A percentile compares a stretch with the other conserved stretches of the same genome.
Conservation (phyloP, 176 grass and related monocot genomes). For the Cenchrus americanus region DNA sequence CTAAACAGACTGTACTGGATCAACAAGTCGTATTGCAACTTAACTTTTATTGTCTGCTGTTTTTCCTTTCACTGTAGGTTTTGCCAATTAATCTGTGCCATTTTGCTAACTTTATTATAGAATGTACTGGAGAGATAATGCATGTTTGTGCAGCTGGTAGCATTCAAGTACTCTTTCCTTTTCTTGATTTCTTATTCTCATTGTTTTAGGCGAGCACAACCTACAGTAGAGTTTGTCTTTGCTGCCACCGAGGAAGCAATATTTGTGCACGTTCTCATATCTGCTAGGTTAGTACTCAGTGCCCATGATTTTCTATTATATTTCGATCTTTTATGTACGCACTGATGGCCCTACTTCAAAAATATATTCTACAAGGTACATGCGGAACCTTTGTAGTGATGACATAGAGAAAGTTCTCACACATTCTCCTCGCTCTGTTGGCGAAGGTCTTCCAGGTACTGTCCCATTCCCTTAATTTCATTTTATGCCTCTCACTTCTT, state of each 20-base stretch:
- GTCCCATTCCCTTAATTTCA: slow-evolving; percentile 24
- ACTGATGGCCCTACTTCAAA: slow-evolving; percentile 25
- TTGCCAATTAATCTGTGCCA: neutral
- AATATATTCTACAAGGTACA: slow-evolving; percentile 67
- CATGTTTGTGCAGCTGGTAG: slow-evolving; percentile 24
- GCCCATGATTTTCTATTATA: slow-evolving; percentile 10
- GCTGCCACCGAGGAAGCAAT: slow-evolving; percentile 94
- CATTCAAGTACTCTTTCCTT: slow-evolving; percentile 20
- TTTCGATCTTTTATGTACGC: slow-evolving; percentile 32
- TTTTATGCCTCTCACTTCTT: slow-evolving; percentile 27
- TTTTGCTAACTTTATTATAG: slow-evolving; percentile 24
- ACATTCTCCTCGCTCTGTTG: slow-evolving; percentile 63
- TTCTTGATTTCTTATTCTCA: slow-evolving; percentile 52
- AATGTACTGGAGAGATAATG: slow-evolving; percentile 11
- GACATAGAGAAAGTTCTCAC: slow-evolving; percentile 96
- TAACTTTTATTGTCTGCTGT: neutral
- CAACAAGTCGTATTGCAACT: slow-evolving; percentile 1
- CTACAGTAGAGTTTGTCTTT: slow-evolving; percentile 92
- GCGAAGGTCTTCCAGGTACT: slow-evolving; percentile 89
- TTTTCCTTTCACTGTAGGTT: slow-evolving; percentile 20
- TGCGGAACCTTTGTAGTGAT: slow-evolving; percentile 78
- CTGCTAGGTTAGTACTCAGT: slow-evolving; percentile 78
- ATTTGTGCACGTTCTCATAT: slow-evolving; percentile 90
- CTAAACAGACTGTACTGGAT: slow-evolving; percentile 19
- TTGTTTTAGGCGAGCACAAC: slow-evolving; percentile 77